Base-by-base conservation (phyloP, 352 stramenopile genomes). In the Nannochloropsis limnetica region DNA sequence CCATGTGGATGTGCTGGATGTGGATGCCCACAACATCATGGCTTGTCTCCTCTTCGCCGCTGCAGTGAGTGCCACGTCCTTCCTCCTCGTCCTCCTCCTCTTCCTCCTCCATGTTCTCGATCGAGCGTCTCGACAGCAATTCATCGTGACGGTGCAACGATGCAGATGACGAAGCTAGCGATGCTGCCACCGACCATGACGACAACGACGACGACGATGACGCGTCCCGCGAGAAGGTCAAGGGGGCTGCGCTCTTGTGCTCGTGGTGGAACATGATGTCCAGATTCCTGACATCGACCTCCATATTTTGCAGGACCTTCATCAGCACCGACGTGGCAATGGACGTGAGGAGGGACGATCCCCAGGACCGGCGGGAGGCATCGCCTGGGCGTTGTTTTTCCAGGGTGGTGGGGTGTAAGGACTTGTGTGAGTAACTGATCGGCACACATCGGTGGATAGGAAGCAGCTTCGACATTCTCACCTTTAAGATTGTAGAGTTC, bases 201-300 rank as follows among this genome's bases (percentile, higher is more conserved):
- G 61, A 74, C 22, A 0, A 29, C 4, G 61, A 28, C 22, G 20
- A 74, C 15, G 61, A 74, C 61, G 61, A 74, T 22, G 61, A 14
- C 14, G 25, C 4, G 15, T 25, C 15, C 61, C n/a, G 25, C 25
- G 61, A 28, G 4, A 29, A 6, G n/a, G 61, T 23, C 3, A 74
- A 6, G 25, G 14, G 44, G 44, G n/a, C 11, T 74, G 61, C 61
- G 37, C 37, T 49, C 37, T 49, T 49, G 11, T 49, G 37, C 61
- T 74, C 20, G 25, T 74, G n/a, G 25, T 74, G 61, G 11, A 74
- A 0, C 6, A 74, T 74, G 9, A 74, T 29, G 3, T 74, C 61
- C 11, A 74, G n/a, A 74, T 74, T 74, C 11, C 61, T 74, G 9
- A 74, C 61, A 74, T 74, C 20, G 9, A 74, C 61, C 61, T 74